Evolutionary conservation across 2,329 filamentous ascomycete species (phyloP), one percentile per base, ranked within the genome.

Genomic region (Ophiostoma quercus): DNA sequence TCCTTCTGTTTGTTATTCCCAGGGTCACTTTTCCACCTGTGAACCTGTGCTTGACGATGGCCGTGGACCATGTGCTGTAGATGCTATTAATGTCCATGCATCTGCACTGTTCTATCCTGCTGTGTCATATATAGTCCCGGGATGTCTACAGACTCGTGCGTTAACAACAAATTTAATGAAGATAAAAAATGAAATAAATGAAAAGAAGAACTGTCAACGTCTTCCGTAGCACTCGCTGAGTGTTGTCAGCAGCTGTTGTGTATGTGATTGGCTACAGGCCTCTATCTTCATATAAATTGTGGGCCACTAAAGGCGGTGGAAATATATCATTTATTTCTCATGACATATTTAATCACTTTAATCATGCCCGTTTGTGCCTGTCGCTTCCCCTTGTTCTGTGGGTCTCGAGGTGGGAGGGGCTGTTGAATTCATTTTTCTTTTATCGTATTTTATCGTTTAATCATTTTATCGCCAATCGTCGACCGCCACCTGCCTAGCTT

Each of bases 371-470:
- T 62, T 62, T 62, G 57, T 19, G 57, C 9, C 25, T 32, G 25
- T 62, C 57, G 57, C 25, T 62, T 62, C 51, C 51, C 51, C 43
- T 47, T 57, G 51, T 22, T 57, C n/a, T 25, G n/a, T 57, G 51
- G 9, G 43, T 16, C 43, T 47, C 43, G 43, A 25, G 22, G n/a
- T 25, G n/a, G 51, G 51, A 57, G 51, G 51, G 51, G 51, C 51
- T 57, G 51, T 25, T 25, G 11, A n/a, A 6, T 47, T 47, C 19
- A 47, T 19, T 47, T 6, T 16, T 14, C 11, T 41, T 47, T 19
- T 6, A 19, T 47, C 16, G 5, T 47, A n/a, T 47, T 47, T 47
- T 47, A 47, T 47, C 43, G 16, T 47, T 47, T 47, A 7, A 25
- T 57, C 51, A 54, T 54, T 8, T 54, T 54, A 54, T 54, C 47